Base-by-base conservation (phyloP, 495 filamentous ascomycete species). In the Annulohypoxylon stygium region DNA sequence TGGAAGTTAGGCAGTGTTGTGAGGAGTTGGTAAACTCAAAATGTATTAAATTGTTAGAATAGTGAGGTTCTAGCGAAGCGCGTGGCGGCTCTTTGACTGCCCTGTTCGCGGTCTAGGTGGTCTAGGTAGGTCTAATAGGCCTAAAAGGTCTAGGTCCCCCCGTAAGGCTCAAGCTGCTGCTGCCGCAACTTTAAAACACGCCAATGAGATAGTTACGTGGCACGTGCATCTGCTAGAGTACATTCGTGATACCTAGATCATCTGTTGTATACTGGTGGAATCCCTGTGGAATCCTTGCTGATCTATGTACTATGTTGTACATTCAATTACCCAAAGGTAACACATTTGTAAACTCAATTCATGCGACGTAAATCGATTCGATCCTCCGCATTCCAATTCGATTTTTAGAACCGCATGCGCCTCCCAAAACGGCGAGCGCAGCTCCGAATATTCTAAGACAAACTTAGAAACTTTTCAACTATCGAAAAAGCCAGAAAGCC, bases 351-450 rank as follows among this genome's bases (percentile, higher is more conserved):
- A 73, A 69, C 59, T 61, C 65, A 73, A 73, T 73, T 73, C 65
- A 73, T 73, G 70, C 70, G 59, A 72, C 58, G 69, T 62, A 59
- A 64, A 73, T 16, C 33, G 54, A 62, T 25, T 67, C 50, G n/a
- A 72, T 59, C 64, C 60, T 69, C 70, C 65, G 47, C 60, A 59
- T 73, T 65, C 70, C 61, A 73, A 64, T 65, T 65, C 6, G 0
- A 54, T 54, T 30, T 30, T 14, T 54, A 11, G 50, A 54, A 51
- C 65, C 55, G 64, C 65, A 64, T 68, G 65, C 70, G 43, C 53
- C 70, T 62, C 48, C 41, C 10, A 50, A 61, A 61, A n/a, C 58
- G 48, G 65, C 16, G 43, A 63, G 33, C 6, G 36, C 61, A 23
- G 33, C 48, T 54, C 69, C 51, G 59, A 16, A 16, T 2, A 16